phyloP scores from a whole-genome alignment of 2,329 filamentous ascomycete genomes.

The Acrodontium crateriforme region DNA sequence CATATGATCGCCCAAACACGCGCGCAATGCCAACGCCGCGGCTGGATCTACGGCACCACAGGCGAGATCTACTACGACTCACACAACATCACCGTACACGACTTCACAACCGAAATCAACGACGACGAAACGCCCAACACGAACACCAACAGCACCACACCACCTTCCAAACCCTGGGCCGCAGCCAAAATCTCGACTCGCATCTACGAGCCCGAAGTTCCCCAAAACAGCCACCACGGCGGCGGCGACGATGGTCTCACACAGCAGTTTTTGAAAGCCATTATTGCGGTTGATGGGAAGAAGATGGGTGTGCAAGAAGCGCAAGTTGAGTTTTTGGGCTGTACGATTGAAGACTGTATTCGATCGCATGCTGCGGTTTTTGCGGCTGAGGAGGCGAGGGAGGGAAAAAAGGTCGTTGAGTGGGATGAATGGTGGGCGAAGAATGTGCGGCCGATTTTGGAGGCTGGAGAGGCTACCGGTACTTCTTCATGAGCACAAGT shows the following conservation, averaged over 20 bases:
- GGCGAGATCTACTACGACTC: slow-evolving; percentile 85
- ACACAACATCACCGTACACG: slow-evolving; percentile 57
- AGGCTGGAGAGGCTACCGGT: too few relatives aligned
- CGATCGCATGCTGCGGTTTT: slow-evolving; percentile 87
- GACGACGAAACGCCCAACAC: slow-evolving; percentile 12
- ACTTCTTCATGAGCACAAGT: too few relatives aligned
- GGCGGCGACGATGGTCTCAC: slow-evolving; percentile 71
- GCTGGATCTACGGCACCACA: slow-evolving; percentile 69
- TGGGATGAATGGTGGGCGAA: slow-evolving; percentile 25
- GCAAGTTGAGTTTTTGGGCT: slow-evolving; percentile 64
- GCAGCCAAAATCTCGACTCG: too few relatives aligned
- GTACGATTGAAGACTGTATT: slow-evolving; percentile 74
- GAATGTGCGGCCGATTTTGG: too few relatives aligned
- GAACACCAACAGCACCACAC: too few relatives aligned
- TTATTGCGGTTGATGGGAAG: slow-evolving; percentile 62
- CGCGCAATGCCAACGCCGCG: slow-evolving; percentile 73
- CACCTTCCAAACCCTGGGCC: too few relatives aligned
- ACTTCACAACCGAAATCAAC: slow-evolving; percentile 53
- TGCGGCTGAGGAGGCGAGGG: slow-evolving; percentile 77
- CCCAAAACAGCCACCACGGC: slow-evolving; percentile 42
- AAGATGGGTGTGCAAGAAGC: slow-evolving; percentile 53
- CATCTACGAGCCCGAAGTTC: slow-evolving; percentile 46
- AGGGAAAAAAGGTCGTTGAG: slow-evolving; percentile 52
- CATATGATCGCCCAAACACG: slow-evolving; percentile 91
- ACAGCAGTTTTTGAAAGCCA: slow-evolving; percentile 68